Base-by-base conservation (phyloP, 768 basidiomycete species). In the Chalciporus piperatus region DNA sequence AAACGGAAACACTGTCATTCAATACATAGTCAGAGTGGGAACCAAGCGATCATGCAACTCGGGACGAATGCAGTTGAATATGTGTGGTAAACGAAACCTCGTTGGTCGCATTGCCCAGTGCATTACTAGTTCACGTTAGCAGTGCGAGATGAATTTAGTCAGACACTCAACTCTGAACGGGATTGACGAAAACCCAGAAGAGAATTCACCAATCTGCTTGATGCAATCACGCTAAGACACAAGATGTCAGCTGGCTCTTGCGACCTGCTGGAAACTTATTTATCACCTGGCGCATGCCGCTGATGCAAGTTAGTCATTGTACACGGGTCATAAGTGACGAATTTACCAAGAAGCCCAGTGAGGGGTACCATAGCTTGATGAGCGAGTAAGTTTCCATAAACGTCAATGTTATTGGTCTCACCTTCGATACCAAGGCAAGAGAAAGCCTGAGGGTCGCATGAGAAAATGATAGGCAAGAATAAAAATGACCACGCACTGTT, bases 201-300 rank as follows among this genome's bases (percentile, higher is more conserved):
- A 6, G 55, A 60, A 16, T 43, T 57, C 43, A 60, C 59, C 3
- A 39, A 50, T 41, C 51, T 54, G 27, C 43, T 52, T 7, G 59
- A 61, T 20, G 10, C 52, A 3, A 61, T 61, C 16, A 41, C 48
- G 11, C 59, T 61, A 39, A 35, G 50, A 35, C 14, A 45, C 41
- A 12, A 11, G 3, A 14, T 13, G 13, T 27, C 19, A 44, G 37
- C 44, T 44, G 30, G 17, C 13, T 22, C 30, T 40, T 33, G 13
- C 16, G 4, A 13, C 25, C 38, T 33, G 8, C 22, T 0, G 12
- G 14, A 28, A 28, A 33, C 6, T 0, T 2, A 11, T 25, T 11
- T 2, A 22, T 22, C 51, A 64, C 61, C 59, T 58, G 9, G 56
- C 62, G 4, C 49, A 48, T 2, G 28, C 32, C 6, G 61, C 61